Base-by-base conservation (phyloP, 202 grass and related monocot genomes). In the Eragrostis tef region DNA sequence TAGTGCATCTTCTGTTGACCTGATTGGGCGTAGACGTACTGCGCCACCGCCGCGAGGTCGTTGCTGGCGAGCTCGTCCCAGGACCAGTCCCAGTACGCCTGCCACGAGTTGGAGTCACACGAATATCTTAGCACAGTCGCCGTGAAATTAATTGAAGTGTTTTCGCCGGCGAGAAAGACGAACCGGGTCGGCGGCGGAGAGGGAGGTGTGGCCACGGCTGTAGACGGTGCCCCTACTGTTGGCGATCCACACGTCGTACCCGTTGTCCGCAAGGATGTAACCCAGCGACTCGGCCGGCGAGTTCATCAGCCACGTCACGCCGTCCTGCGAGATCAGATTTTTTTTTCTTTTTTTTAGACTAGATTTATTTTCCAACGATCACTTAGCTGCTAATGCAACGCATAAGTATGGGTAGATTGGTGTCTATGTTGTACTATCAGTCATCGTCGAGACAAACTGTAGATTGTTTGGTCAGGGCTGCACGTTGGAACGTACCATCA, bases 171-270 rank as follows among this genome's bases (percentile, higher is more conserved):
- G n/a, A n/a, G n/a, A n/a, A n/a, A n/a, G n/a, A n/a, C n/a, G n/a
- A n/a, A n/a, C n/a, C 63, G 90, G 36, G 47, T 89, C 87, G 9
- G 2, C 56, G 0, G 85, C 65, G 11, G 82, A 70, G 43, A 92
- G 83, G 17, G 87, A 67, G 7, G 53, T 87, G 77, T 92, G 90
- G 59, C 70, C 70, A 24, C 66, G 63, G 80, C 90, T 92, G 64
- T 84, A 87, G 39, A 82, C 52, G 29, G 87, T 89, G 19, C 90
- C 83, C 16, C 90, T 83, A 24, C 22, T 86, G 65, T 92, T 92
- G 45, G 79, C 83, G 9, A 92, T 92, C 90, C 90, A 92, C n/a
- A 92, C 90, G 64, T 92, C 87, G 73, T 89, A 89, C 13, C 83
- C 90, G 44, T 67, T 71, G 58, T 92, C 86, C 0, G 90, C 83